Base-by-base conservation (phyloP, 2,329 filamentous ascomycete species). In the Ophiostoma piceae region DNA sequence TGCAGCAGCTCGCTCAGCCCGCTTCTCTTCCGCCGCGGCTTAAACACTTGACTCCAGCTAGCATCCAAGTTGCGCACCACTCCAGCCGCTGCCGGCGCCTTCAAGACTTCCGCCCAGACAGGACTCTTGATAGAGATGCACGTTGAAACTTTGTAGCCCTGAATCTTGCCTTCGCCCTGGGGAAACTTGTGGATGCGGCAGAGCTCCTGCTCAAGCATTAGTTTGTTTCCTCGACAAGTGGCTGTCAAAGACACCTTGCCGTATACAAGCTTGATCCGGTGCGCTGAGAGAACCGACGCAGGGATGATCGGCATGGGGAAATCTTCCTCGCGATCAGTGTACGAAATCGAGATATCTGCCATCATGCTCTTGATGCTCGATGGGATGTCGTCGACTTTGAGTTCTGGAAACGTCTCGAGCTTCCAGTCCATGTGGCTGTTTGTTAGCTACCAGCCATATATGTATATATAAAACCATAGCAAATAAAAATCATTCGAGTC, bases 351-450 rank as follows among this genome's bases (percentile, higher is more conserved):
- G 14, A 79, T 73, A 12, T 70, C 72, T 11, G 71, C 68, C 14
- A 77, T 60, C 51, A 80, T 74, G 1, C 73, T 54, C 9, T 73
- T 68, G 11, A 78, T 66, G 6, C 67, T 68, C 5, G 72, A 70
- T 1, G 77, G 76, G 5, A 76, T 57, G 1, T 71, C 70, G 0
- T 51, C 41, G 1, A 65, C 12, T 1, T 51, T 62, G 8, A 76
- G 71, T 6, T 76, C 75, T 4, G 76, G 74, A 14, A 76, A 68
- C 0, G 78, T 76, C 35, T 76, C 75, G 2, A 82, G 66, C 3
- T 76, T 76, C 81, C 81, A 82, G 71, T 82, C 80, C 9, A 79
- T 72, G 3, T 70, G 70, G 57, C 80, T 80, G 29, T 14, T 39
- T 41, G 69, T 77, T 60, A 76, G 74, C 51, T 16, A 9, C 14